Percentiles rank a stretch among this genome's conserved stretches.
Evolutionary conservation across 371 early-diverging fungal genomes (phyloP).

Genomic region (Mucor saturninus): DNA sequence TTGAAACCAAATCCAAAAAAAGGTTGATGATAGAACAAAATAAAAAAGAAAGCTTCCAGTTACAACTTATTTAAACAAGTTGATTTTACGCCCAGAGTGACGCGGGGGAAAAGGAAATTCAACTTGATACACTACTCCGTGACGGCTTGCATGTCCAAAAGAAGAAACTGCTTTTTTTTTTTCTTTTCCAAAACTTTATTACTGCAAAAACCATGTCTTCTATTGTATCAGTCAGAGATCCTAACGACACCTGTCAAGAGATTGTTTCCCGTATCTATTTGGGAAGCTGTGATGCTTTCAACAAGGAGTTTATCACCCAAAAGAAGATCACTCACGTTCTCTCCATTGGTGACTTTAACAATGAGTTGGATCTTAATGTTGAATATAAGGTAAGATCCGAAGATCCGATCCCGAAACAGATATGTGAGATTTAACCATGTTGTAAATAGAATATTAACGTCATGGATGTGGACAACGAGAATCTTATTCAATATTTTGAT

Average conservation of each 20-base stretch:
- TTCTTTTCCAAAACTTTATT: not conserved
- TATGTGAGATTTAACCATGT: conserved; percentile 6
- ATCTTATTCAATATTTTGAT: conserved; percentile 74
- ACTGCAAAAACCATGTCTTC: not conserved
- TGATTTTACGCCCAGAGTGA: too few relatives aligned
- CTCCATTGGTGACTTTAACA: conserved; percentile 47
- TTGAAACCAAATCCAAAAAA: not conserved
- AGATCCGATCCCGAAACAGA: not conserved
- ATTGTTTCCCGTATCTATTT: conserved; percentile 53
- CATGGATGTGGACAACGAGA: conserved; percentile 68
- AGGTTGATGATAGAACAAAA: not conserved
- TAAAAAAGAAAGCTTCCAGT: not conserved
- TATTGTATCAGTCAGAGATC: conserved; percentile 12
- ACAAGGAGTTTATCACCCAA: conserved; percentile 35
- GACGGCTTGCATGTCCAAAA: not conserved
- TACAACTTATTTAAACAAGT: too few relatives aligned
- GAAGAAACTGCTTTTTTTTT: not conserved
- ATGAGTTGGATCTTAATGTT: conserved; percentile 28
- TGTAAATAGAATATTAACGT: conserved; percentile 54
- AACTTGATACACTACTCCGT: not conserved
- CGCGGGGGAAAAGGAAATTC: not conserved
- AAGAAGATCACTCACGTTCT: conserved; percentile 69
- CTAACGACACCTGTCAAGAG: conserved; percentile 30
- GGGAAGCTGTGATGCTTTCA: conserved; percentile 41
- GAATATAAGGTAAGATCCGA: conserved; percentile 44